Base-by-base conservation (phyloP, 495 filamentous ascomycete genomes). In the Filosporella fistucella region DNA sequence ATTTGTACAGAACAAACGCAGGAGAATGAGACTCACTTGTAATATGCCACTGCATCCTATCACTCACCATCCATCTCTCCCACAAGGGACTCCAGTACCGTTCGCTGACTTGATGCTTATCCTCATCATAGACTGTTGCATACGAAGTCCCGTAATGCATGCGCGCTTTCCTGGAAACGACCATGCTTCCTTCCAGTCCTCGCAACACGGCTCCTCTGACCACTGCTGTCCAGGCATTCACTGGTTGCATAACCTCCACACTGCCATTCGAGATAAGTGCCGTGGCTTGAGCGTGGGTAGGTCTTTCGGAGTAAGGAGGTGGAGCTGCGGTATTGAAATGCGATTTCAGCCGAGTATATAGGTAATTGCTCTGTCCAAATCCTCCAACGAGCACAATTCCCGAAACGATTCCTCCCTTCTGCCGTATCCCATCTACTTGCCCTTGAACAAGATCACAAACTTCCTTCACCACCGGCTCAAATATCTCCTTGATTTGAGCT, bases 21-120 rank as follows among this genome's bases (percentile, higher is more conserved):
- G 1, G 23, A 47, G 24, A 28, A 20, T 1, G 18, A 20, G 13
- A 60, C 69, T 57, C 50, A 84, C 82, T 85, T 10, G 78, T 76
- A 61, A 85, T 85, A 65, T 86, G 84, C 84, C 84, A 88, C 56
- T 87, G 82, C 84, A 88, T 87, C 38, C 84, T 71, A 64, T 88
- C 84, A 45, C 71, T 77, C 13, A 88, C 82, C 84, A 88, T 88
- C 83, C 83, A 88, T 24, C 84, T 60, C 63, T 88, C 84, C 84
- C 84, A 88, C 28, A 88, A 54, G 11, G 84, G 84, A 46, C 73
- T 78, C 84, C 84, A 88, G 55, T 88, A 88, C 29, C 84, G 62
- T 51, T 88, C 84, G 23, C 62, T 69, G 6, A 85, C 72, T 13
- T 72, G 70, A 58, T 88, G 84, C 49, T 80, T 84, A 43, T 75